Base-by-base conservation (phyloP, 495 filamentous ascomycete species). In the Hypoxylon fragiforme region DNA sequence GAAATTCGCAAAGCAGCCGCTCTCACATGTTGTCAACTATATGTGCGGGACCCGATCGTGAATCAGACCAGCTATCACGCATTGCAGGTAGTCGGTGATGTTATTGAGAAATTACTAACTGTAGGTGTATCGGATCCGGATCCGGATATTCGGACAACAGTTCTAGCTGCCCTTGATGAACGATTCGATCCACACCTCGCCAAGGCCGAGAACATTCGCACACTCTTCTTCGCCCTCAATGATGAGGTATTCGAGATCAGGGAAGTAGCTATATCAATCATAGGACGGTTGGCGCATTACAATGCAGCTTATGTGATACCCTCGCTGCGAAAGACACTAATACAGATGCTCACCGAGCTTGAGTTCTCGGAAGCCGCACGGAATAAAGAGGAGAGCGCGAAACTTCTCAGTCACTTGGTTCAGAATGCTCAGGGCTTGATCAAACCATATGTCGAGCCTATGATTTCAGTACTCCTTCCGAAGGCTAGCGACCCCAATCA, bases 241-340 rank as follows among this genome's bases (percentile, higher is more conserved):
- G 94, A 99, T 63, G 90, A 96, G 52, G 80, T 88, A 2, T 97
- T 97, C 51, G 77, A 85, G 7, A 94, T 96, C 57, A 84, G 94
- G 67, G 91, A 97, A 73, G 92, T 92, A 24, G 88, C 94, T 3
- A 96, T 99, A 50, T 85, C 89, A 15, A 97, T 99, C 57, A 96
- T 97, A 63, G 94, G 94, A 11, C 89, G 94, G 5, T 80, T 99
- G 28, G 94, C 95, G 1, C 81, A 80, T 34, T 84, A 91, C 52
- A 99, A 99, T 62, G 94, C 94, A 4, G 94, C 94, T 39, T 97
- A 97, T 73, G 91, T 99, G 50, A 94, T 97, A 61, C 94, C 94
- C 3, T 91, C 92, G 0, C 70, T 99, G 21, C 83, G 94, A 36
- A 99, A 99, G 69, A 84, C 91, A 35, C 80, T 99, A 22, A 92